A percentile compares a stretch with the other conserved stretches of the same genome.
Evolutionary conservation across 129 eudicot species (phyloP).

Genomic region (Heracleum sosnowskyi): DNA sequence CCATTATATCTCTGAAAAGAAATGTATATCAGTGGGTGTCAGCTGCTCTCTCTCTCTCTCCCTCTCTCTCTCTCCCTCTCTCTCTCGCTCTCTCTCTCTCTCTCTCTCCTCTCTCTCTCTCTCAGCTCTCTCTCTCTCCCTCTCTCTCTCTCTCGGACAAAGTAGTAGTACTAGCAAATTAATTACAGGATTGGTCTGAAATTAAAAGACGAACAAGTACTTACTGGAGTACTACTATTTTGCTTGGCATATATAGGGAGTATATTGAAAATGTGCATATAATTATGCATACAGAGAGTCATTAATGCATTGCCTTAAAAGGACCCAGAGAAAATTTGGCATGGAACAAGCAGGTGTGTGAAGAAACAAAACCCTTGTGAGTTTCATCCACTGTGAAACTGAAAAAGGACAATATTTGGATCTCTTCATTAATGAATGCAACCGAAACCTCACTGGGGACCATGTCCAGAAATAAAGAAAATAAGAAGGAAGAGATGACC

Average conservation of each 20-base stretch:
- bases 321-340: slow-evolving; percentile 18
- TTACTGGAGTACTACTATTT: background rate
- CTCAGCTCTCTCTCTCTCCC: background rate
- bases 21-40: background rate
- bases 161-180: background rate
- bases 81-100: background rate
- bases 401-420: slow-evolving; percentile 29
- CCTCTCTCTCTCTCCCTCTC: background rate
- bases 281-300: slow-evolving; percentile 21
- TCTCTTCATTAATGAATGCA: slow-evolving; percentile 41
- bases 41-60: background rate
- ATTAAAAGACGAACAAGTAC: background rate
- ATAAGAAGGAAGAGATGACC: background rate
- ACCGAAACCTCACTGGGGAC: slow-evolving; percentile 6
- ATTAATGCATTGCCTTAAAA: slow-evolving; percentile 37
- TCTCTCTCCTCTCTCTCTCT: background rate
- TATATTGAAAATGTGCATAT: background rate
- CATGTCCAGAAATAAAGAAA: slow-evolving; percentile 4
- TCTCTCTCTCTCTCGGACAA: too few species aligned
- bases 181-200: background rate
- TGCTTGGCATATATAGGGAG: slow-evolving; percentile 3
- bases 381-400: slow-evolving; percentile 26
- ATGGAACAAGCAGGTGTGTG: slow-evolving; percentile 18
- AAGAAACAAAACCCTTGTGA: slow-evolving; percentile 19
- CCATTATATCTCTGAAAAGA: background rate